Evolutionary conservation across 176 grass and related monocot genomes (phyloP).

Genomic region (Secale cereale): DNA sequence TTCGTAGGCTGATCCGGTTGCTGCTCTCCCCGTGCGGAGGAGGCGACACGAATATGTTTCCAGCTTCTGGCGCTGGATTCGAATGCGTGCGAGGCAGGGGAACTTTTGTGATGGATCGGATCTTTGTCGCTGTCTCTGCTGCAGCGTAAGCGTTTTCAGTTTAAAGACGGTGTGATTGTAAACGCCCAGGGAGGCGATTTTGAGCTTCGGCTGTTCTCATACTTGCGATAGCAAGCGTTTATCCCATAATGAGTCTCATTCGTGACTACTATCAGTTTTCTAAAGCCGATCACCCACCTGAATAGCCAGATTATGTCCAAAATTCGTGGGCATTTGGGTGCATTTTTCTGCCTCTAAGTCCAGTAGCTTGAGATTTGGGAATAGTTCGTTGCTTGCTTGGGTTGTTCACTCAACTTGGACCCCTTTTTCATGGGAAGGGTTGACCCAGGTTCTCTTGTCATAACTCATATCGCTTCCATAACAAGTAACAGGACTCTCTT

Average conservation of each 20-base stretch:
- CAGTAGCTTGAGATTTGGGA: slow-evolving; percentile 19
- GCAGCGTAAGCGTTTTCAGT: background rate
- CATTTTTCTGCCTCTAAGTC: background rate
- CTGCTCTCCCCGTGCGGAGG: background rate
- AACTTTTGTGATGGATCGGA: background rate
- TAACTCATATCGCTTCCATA: background rate
- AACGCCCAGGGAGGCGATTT: background rate
- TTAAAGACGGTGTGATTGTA: background rate
- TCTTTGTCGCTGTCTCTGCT: slow-evolving; percentile 3
- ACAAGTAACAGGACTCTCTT: background rate
- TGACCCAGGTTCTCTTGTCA: slow-evolving; percentile 29
- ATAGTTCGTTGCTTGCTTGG: slow-evolving; percentile 3
- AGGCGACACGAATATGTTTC: background rate
- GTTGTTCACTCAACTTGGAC: background rate
- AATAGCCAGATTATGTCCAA: background rate
- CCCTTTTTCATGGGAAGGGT: background rate
- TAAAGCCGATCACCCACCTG: background rate
- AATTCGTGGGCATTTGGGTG: background rate
- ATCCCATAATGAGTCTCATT: background rate
- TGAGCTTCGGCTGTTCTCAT: background rate
- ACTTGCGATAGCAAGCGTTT: background rate
- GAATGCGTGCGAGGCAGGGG: background rate
- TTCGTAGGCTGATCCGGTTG: background rate
- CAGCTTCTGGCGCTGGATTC: background rate
- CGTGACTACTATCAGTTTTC: background rate